Evolutionary conservation across 2,329 filamentous ascomycete genomes (phyloP).

Genomic region (Aureobasidium leucospermi): DNA sequence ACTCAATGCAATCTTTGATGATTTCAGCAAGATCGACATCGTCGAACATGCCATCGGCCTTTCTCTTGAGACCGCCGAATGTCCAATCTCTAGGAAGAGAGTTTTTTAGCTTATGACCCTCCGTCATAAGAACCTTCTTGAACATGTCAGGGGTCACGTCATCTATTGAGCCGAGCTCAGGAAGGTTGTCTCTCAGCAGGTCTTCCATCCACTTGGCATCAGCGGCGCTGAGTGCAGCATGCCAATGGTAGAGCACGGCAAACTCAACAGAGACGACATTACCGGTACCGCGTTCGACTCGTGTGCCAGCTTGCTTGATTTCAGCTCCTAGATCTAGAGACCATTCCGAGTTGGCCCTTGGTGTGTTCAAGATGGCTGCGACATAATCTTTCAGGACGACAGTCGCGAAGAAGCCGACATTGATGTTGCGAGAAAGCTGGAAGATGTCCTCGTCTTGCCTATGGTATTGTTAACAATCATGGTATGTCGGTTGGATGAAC

Average conservation of each 20-base stretch:
- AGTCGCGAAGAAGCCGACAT: constrained; percentile 41
- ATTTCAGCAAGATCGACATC: constrained; percentile 40
- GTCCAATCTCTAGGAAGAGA: constrained; percentile 33
- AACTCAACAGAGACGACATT: constrained; percentile 42
- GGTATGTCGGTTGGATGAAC: neutral
- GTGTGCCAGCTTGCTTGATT: constrained; percentile 34
- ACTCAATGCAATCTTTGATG: constrained; percentile 41
- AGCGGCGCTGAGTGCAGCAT: constrained; percentile 38
- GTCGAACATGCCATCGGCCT: constrained; percentile 35
- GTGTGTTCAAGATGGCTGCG: constrained; percentile 40
- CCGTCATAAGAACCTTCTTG: constrained; percentile 33
- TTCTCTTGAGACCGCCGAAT: constrained; percentile 35
- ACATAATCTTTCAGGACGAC: constrained; percentile 42
- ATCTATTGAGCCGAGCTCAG: constrained; percentile 36
- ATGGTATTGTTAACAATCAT: constrained; percentile 15
- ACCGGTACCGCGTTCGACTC: constrained; percentile 37
- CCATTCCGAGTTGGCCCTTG: constrained; percentile 40
- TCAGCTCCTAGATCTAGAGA: constrained; percentile 39
- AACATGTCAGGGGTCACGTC: constrained; percentile 38
- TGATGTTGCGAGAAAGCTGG: constrained; percentile 40
- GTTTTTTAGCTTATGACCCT: constrained; percentile 31
- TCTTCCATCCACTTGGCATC: constrained; percentile 42
- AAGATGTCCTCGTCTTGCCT: constrained; percentile 45
- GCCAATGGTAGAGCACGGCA: constrained; percentile 42
- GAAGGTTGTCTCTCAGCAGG: constrained; percentile 28